Evolutionary conservation across 441 rosid genomes (phyloP).

Genomic region (Aleurites moluccanus): DNA sequence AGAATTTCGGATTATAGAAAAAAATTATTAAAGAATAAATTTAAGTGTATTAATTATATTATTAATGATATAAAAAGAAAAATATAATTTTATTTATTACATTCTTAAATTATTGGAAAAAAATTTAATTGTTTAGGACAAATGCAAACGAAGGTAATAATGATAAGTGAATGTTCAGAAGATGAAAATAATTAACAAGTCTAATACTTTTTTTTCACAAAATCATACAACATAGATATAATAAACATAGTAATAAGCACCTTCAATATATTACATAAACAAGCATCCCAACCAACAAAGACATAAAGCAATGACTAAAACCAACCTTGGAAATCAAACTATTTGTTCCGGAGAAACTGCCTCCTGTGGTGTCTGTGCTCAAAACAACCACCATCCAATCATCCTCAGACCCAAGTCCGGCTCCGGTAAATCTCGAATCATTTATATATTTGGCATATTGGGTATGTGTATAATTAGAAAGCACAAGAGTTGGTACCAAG

Average conservation of each 20-base stretch:
- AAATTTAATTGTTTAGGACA: too few relatives aligned
- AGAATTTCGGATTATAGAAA: too few relatives aligned
- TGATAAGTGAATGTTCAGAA: too few relatives aligned
- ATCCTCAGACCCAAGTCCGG: constrained; percentile 64
- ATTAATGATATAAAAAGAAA: too few relatives aligned
- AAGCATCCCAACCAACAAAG: constrained; percentile 20
- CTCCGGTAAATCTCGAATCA: constrained; percentile 55
- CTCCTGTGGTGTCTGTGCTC: constrained; percentile 39
- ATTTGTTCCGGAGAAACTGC: constrained; percentile 43
- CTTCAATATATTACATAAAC: constrained; percentile 6
- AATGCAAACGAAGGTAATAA: too few relatives aligned
- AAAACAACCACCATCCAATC: constrained; percentile 80
- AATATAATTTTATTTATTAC: too few relatives aligned
- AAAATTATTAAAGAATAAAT: too few relatives aligned
- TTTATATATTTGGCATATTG: constrained; percentile 51
- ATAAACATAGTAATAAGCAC: background rate
- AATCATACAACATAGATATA: background rate
- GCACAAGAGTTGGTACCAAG: constrained; percentile 55
- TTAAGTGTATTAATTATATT: too few relatives aligned
- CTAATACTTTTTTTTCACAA: background rate
- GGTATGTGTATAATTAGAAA: constrained; percentile 65
- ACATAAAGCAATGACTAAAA: constrained; percentile 11
- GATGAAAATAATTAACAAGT: too few relatives aligned
- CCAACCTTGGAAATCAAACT: constrained; percentile 21
- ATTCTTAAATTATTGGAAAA: too few relatives aligned